Conservation (phyloP, 306 rosid species). For the Morella rubra region DNA sequence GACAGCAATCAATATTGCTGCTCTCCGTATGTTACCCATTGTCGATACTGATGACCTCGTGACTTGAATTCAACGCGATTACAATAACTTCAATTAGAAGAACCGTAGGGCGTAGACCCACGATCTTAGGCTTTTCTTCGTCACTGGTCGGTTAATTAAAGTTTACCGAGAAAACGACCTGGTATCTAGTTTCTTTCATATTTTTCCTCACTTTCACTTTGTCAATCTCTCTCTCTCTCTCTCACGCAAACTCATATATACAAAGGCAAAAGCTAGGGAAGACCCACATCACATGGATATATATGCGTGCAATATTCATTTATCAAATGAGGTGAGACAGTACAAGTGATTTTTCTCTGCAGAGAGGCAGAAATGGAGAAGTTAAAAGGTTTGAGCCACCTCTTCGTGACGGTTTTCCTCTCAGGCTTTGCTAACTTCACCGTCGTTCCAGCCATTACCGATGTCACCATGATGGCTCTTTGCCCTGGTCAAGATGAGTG, state of each 20-base stretch:
- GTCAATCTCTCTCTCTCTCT: background rate
- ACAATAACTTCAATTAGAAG: too few relatives aligned
- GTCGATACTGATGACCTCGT: too few relatives aligned
- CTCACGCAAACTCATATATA: background rate
- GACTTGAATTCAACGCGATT: too few relatives aligned
- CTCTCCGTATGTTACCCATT: too few relatives aligned
- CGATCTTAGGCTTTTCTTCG: too few relatives aligned
- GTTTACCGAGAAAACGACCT: background rate
- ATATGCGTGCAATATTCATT: background rate
- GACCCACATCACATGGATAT: background rate
- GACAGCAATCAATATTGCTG: too few relatives aligned
- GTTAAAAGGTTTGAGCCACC: constrained; percentile 42
- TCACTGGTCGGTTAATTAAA: too few relatives aligned
- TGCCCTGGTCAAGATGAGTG: constrained; percentile 74
- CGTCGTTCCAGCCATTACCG: constrained; percentile 58
- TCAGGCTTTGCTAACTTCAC: constrained; percentile 26
- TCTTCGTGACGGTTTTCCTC: constrained; percentile 61
- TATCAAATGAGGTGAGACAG: background rate
- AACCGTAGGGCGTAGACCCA: too few relatives aligned
- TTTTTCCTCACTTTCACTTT: too few relatives aligned
- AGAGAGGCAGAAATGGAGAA: constrained; percentile 31
- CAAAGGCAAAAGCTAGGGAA: background rate
- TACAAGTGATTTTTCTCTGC: background rate
- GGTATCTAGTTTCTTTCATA: too few relatives aligned
- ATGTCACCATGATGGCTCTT: constrained; percentile 65